phyloP scores from a whole-genome alignment of 208 protist species.

The Trypanosoma vivax region DNA sequence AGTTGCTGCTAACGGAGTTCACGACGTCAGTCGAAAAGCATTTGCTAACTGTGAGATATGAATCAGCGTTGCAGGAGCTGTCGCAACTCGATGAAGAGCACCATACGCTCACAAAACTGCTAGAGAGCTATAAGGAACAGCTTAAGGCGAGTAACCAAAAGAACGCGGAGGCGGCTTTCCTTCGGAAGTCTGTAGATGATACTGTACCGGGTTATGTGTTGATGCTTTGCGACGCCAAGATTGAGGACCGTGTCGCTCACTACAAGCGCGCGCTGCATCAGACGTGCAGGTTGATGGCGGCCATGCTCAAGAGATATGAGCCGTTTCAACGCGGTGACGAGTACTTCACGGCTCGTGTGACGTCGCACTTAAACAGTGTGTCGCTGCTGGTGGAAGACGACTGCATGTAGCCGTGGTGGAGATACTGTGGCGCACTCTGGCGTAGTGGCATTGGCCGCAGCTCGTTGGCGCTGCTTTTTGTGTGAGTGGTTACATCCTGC shows the following conservation, averaged over 20 bases:
- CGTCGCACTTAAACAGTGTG: constrained; percentile 7
- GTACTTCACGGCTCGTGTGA: constrained; percentile 12
- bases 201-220: constrained; percentile 11
- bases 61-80: constrained; percentile 1
- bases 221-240: constrained; percentile 13
- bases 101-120: background rate
- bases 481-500: no score
- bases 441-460: no score
- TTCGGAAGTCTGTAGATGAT: constrained; percentile 14
- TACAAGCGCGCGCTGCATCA: constrained; percentile 14
- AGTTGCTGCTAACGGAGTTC: no score
- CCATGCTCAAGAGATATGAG: constrained; percentile 20
- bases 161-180: background rate
- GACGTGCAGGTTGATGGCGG: constrained; percentile 12
- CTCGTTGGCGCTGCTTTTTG: no score
- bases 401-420: constrained; percentile 6
- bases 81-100: constrained; percentile 3
- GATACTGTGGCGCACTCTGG: no score
- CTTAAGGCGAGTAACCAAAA: background rate
- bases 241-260: constrained; percentile 5
- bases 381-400: constrained; percentile 13
- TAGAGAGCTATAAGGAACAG: constrained; percentile 4
- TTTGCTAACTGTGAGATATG: background rate
- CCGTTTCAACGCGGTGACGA: constrained; percentile 22
- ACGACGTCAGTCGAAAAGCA: background rate